Evolutionary conservation across 1,139 yeast genomes (phyloP).

Genomic region (Eremothecium cymbalariae): DNA sequence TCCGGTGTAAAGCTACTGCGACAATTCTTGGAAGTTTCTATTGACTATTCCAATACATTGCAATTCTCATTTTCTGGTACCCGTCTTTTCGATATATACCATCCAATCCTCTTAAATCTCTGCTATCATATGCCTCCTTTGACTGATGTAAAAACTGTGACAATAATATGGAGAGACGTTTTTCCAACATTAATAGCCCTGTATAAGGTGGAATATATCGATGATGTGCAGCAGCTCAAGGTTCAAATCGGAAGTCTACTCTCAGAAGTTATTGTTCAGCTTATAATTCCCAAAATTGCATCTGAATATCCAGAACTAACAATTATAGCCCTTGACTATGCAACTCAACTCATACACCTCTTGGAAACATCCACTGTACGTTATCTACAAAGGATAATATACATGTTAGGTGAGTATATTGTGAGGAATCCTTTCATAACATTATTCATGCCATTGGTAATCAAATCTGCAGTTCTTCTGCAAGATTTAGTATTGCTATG

Average conservation of each 20-base stretch:
- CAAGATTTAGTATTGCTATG: conserved; percentile 10
- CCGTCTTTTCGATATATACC: conserved; percentile 24
- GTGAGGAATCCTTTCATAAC: conserved; percentile 27
- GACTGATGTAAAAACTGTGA: conserved; percentile 15
- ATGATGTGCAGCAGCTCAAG: conserved; percentile 9
- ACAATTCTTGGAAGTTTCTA: conserved; percentile 13
- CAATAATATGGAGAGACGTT: conserved; percentile 17
- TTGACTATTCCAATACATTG: conserved; percentile 8
- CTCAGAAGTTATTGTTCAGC: conserved; percentile 22
- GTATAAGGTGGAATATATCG: conserved; percentile 15
- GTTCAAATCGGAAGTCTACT: conserved; percentile 15
- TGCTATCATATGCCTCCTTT: conserved; percentile 28
- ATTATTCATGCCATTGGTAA: conserved; percentile 13
- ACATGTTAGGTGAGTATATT: conserved; percentile 24
- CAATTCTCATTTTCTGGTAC: conserved; percentile 23
- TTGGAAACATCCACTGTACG: conserved; percentile 13
- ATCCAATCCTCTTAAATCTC: conserved; percentile 22
- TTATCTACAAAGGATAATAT: conserved; percentile 24
- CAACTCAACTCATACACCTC: conserved; percentile 8
- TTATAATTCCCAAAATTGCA: conserved; percentile 23
- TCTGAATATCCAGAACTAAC: conserved; percentile 20
- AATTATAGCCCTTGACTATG: conserved; percentile 11
- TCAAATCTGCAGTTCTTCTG: conserved; percentile 13
- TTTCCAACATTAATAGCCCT: conserved; percentile 22
- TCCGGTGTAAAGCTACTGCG: conserved; percentile 21